Base-by-base conservation (phyloP, 169 alveolate species). In the Plasmodium fragile region DNA sequence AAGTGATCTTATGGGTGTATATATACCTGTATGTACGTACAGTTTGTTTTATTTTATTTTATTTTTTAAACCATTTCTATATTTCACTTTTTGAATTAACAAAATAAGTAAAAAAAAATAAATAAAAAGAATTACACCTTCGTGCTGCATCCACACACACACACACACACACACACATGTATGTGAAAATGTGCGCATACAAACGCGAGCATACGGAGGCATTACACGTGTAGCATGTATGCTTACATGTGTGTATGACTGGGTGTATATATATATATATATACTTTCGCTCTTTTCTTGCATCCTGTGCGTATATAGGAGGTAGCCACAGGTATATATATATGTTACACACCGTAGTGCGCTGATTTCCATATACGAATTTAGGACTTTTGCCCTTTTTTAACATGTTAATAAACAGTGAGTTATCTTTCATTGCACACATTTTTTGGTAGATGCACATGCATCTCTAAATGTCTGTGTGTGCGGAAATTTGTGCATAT, bases 401-500 rank as follows among this genome's bases (percentile, higher is more conserved):
- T 7, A 65, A 65, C 2, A 65, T 65, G 75, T 22, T 65, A 65
- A 22, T 28, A 65, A 22, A 65, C 6, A 28, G 36, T 25, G 41
- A 25, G 13, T 65, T 65, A 11, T 65, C 30, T 25, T 65, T 4
- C 75, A 65, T 18, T 65, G 75, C 39, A 65, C 75, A 10, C 2
- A 65, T 5, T 22, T 22, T 65, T 65, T 65, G n/a, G 30, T 65
- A 65, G 36, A 22, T 34, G 83, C 55, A 13, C 41, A 78, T 78
- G 83, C 69, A 78, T 41, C 83, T 36, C n/a, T 36, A 78, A 78
- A 41, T 78, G 53, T 36, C n/a, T 78, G n/a, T 41, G 32, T 78
- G 70, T 78, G 39, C 2, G 43, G 28, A 43, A 41, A 78, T 41
- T 28, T 78, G 83, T 32, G 83, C 53, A 11, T 78, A 41, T 78